Conservation (phyloP, 176 grass and related monocot genomes). For the Microstegium vimineum region DNA sequence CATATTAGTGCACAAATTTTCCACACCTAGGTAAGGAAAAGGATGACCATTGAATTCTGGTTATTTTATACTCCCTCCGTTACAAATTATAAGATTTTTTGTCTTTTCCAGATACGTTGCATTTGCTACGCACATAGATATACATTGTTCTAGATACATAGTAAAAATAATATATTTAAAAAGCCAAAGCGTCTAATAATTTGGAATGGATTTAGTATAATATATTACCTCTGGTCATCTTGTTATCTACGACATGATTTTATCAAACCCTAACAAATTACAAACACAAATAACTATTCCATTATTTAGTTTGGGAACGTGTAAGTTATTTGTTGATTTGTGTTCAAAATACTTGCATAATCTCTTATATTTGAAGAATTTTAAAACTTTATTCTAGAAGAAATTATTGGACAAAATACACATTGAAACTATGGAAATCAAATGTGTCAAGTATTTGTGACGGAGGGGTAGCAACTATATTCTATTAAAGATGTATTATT, state of each 20-base stretch:
- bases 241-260: neutral
- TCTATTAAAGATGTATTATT: neutral
- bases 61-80: too few relatives aligned
- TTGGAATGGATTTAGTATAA: too few relatives aligned
- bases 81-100: too few relatives aligned
- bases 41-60: neutral
- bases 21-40: constrained; percentile 2
- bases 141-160: too few relatives aligned
- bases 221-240: neutral
- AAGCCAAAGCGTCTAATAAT: too few relatives aligned
- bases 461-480: neutral
- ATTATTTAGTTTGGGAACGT: neutral
- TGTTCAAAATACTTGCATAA: neutral
- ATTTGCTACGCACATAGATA: too few relatives aligned
- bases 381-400: neutral
- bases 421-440: neutral
- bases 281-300: neutral
- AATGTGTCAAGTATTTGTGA: neutral
- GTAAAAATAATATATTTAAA: too few relatives aligned
- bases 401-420: neutral
- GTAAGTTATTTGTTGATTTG: neutral
- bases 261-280: neutral
- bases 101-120: too few relatives aligned
- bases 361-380: neutral
- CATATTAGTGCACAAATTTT: constrained; percentile 1